Conservation (phyloP, 495 filamentous ascomycete genomes). For the Geoglossum glabrum region DNA sequence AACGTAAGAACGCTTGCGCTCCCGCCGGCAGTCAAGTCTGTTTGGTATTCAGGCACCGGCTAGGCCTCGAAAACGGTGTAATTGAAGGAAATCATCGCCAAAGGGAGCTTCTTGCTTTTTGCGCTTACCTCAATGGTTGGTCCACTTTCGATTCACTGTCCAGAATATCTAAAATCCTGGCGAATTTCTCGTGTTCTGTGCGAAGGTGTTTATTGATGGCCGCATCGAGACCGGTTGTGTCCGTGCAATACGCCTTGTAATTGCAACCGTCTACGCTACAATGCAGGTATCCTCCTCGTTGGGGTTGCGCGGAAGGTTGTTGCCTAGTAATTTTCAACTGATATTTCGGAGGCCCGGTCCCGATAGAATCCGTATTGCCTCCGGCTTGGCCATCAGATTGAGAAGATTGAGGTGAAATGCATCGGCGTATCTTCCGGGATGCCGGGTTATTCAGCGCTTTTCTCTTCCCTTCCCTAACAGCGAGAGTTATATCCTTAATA, state of each 20-base stretch:
- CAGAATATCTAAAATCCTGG: background rate
- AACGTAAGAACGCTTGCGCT: too few species aligned
- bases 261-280: conserved; percentile 50
- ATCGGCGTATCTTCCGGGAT: background rate
- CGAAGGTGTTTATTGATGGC: conserved; percentile 42
- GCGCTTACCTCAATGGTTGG: background rate
- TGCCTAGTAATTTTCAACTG: conserved; percentile 18
- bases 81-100: background rate
- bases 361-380: conserved; percentile 17
- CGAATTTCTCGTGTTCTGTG: background rate
- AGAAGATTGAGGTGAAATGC: background rate
- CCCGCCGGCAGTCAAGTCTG: too few species aligned
- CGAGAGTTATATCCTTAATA: conserved; percentile 17
- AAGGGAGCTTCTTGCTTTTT: too few species aligned
- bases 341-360: conserved; percentile 25
- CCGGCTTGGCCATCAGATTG: conserved; percentile 12
- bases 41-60: too few species aligned
- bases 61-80: background rate
- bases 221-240: conserved; percentile 32
- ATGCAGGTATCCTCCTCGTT: conserved; percentile 38
- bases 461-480: background rate
- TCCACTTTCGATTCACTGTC: background rate
- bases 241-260: conserved; percentile 38
- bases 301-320: conserved; percentile 11
- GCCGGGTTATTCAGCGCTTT: background rate